Conservation (phyloP, 1,284 basidiomycete species). For the Thecaphora frezii region DNA sequence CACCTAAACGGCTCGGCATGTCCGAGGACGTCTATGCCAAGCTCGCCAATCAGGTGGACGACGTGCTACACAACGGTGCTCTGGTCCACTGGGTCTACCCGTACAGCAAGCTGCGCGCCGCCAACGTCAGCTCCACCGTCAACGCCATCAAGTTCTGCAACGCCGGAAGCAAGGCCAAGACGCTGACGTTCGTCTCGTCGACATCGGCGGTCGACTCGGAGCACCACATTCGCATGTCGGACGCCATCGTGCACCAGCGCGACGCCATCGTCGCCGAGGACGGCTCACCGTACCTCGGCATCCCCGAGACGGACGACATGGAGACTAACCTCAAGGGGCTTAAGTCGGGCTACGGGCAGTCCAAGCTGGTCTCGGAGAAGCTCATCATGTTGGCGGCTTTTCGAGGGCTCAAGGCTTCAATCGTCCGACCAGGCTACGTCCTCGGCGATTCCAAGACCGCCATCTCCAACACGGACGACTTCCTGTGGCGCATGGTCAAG, state of each 20-base stretch:
- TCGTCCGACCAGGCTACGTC: constrained; percentile 92
- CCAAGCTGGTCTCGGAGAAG: constrained; percentile 98
- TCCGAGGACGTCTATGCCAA: constrained; percentile 69
- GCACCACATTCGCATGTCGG: constrained; percentile 84
- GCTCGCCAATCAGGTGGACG: constrained; percentile 75
- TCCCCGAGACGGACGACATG: constrained; percentile 87
- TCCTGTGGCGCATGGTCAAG: constrained; percentile 96
- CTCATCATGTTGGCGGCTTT: constrained; percentile 85
- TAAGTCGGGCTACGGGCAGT: constrained; percentile 92
- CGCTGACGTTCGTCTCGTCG: constrained; percentile 87
- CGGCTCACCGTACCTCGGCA: constrained; percentile 63
- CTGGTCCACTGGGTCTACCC: constrained; percentile 99
- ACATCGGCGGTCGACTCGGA: constrained; percentile 90
- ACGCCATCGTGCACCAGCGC: constrained; percentile 60
- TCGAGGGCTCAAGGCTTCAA: constrained; percentile 81
- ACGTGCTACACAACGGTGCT: constrained; percentile 92
- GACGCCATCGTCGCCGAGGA: constrained; percentile 14
- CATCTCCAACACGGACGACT: constrained; percentile 99
- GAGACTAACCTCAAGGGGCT: constrained; percentile 77
- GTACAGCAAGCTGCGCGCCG: constrained; percentile 85
- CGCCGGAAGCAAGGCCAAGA: constrained; percentile 68
- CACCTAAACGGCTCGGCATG: constrained; percentile 74
- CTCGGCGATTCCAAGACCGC: constrained; percentile 77
- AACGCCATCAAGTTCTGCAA: constrained; percentile 78
- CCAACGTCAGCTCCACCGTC: constrained; percentile 88